Conservation (phyloP, 2,329 filamentous ascomycete species). For the Apiospora malaysiana region DNA sequence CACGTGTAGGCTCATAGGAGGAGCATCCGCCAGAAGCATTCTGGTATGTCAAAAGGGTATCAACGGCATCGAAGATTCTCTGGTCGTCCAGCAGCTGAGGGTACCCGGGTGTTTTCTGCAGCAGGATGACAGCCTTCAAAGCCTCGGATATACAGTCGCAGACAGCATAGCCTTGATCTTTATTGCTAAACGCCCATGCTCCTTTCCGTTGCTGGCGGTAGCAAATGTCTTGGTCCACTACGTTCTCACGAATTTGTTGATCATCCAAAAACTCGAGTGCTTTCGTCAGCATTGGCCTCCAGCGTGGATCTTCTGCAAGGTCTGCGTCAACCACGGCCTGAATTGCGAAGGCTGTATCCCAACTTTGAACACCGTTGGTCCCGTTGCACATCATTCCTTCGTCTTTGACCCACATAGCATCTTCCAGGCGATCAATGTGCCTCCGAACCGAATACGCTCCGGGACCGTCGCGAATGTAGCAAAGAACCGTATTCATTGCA, state of each 20-base stretch:
- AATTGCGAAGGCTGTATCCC: constrained; percentile 93
- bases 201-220: constrained; percentile 93
- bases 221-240: constrained; percentile 75
- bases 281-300: constrained; percentile 81
- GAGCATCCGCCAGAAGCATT: constrained; percentile 86
- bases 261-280: constrained; percentile 86
- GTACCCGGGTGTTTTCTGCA: constrained; percentile 81
- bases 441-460: constrained; percentile 73
- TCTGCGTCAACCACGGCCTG: constrained; percentile 82
- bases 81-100: constrained; percentile 76
- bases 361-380: constrained; percentile 96
- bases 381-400: constrained; percentile 96
- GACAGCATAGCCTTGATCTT: constrained; percentile 91
- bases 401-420: constrained; percentile 89
- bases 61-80: constrained; percentile 84
- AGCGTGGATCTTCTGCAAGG: constrained; percentile 76
- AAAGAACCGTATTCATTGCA: constrained; percentile 87
- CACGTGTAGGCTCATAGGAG: constrained; percentile 86
- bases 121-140: constrained; percentile 81
- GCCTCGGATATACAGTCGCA: constrained; percentile 94
- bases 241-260: constrained; percentile 89
- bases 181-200: constrained; percentile 95
- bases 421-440: constrained; percentile 81
- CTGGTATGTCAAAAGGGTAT: constrained; percentile 90
- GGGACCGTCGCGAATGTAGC: constrained; percentile 84